These are phyloP conservation scores for Prunus kanzakura DNA, from an alignment of 306 rosid genomes.

Conservation along the genomic window DNA sequence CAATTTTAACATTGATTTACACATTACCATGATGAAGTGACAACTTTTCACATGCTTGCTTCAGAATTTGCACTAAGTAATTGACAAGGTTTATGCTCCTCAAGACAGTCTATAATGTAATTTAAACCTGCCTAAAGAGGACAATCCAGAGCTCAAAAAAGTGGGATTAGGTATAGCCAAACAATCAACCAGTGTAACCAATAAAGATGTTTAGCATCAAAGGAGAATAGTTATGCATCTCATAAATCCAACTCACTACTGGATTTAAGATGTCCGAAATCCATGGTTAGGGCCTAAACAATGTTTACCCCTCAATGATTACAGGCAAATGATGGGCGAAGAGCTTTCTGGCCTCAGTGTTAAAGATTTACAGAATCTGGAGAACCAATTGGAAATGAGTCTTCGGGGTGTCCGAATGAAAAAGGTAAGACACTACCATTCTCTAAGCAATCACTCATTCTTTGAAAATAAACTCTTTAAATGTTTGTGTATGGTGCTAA, in stretches of 20 bases:
- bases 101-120: neutral
- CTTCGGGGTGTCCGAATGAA: conserved; percentile 70
- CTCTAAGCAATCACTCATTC: neutral
- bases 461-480: conserved; percentile 1
- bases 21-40: neutral
- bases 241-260: neutral
- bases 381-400: conserved; percentile 80
- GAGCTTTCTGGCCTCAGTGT: conserved; percentile 68
- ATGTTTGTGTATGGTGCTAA: neutral
- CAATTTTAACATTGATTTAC: neutral
- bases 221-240: conserved; percentile 3
- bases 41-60: neutral
- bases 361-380: conserved; percentile 66
- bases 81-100: neutral
- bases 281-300: conserved; percentile 14
- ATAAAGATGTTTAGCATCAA: neutral
- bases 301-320: conserved; percentile 15
- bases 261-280: conserved; percentile 18
- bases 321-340: conserved; percentile 92
- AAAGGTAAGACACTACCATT: conserved; percentile 43
- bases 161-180: neutral
- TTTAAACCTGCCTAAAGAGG: neutral
- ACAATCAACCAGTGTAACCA: neutral
- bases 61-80: neutral
- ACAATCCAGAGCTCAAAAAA: neutral